Evolutionary conservation across 2,329 filamentous ascomycete species (phyloP).

Genomic region (Amauroascus niger): DNA sequence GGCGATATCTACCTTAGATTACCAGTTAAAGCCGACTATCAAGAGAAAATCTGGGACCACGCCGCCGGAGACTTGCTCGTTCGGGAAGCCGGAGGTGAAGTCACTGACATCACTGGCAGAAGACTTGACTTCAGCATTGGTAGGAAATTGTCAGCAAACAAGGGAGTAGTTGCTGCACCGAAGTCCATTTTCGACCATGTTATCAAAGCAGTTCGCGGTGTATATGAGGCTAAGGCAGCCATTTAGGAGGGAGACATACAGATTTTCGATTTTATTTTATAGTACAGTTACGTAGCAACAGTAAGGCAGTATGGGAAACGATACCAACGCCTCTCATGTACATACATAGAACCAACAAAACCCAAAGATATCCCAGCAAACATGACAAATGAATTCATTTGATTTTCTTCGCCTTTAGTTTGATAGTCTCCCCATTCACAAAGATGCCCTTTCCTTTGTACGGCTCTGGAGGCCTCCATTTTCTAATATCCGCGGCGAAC

Average conservation of each 20-base stretch:
- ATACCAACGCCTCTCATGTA: conserved; percentile 18
- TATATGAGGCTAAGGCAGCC: conserved; percentile 54
- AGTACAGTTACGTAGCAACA: conserved; percentile 5
- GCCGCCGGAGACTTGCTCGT: conserved; percentile 92
- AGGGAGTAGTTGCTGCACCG: conserved; percentile 85
- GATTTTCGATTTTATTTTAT: not conserved
- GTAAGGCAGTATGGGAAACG: conserved; percentile 3
- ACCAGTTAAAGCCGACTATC: conserved; percentile 74
- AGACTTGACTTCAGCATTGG: conserved; percentile 78
- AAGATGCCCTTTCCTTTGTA: conserved; percentile 99
- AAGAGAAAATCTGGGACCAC: conserved; percentile 99
- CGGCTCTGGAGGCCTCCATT: conserved; percentile 85
- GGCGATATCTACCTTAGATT: conserved; percentile 90
- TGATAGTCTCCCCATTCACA: conserved; percentile 94
- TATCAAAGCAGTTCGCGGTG: conserved; percentile 61
- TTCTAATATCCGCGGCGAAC: conserved; percentile 79
- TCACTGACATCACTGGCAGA: conserved; percentile 81
- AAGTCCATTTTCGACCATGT: conserved; percentile 65
- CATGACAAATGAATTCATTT: conserved; percentile 47
- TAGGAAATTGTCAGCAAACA: conserved; percentile 78
- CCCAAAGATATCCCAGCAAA: conserved; percentile 6
- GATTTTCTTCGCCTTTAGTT: conserved; percentile 95
- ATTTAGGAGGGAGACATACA: conserved; percentile 19
- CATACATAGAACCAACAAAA: conserved; percentile 27
- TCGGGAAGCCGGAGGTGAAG: conserved; percentile 80